phyloP scores from a whole-genome alignment of 2,329 filamentous ascomycete species.

The Lecanosticta acicola region DNA sequence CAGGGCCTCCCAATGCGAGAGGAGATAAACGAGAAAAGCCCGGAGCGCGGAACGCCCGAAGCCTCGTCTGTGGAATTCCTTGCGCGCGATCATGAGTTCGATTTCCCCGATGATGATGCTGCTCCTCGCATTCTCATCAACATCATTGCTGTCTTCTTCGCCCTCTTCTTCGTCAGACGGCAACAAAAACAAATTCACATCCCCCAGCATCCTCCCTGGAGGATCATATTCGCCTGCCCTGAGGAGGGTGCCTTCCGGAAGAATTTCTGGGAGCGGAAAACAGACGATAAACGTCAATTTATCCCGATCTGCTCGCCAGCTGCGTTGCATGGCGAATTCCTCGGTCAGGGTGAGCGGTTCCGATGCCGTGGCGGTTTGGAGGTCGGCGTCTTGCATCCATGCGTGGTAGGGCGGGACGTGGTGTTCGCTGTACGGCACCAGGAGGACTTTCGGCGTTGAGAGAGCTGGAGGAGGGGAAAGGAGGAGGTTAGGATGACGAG shows the following conservation, averaged over 20 bases:
- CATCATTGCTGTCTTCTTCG: constrained; percentile 37
- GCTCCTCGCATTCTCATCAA: constrained; percentile 19
- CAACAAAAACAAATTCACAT: constrained; percentile 65
- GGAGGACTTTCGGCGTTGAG: constrained; percentile 57
- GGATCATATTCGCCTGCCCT: constrained; percentile 48
- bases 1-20: constrained; percentile 49
- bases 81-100: constrained; percentile 77
- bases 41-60: constrained; percentile 61
- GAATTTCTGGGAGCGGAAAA: constrained; percentile 34
- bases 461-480: constrained; percentile 16
- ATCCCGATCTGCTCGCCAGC: constrained; percentile 74
- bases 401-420: constrained; percentile 79
- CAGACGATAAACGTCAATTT: constrained; percentile 93
- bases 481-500: not conserved
- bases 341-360: constrained; percentile 73
- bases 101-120: constrained; percentile 70
- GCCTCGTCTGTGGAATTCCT: constrained; percentile 54
- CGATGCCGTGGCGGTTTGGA: constrained; percentile 80
- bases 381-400: constrained; percentile 86
- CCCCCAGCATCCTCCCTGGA: constrained; percentile 45
- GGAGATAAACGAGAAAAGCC: constrained; percentile 65
- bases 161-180: constrained; percentile 43
- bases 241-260: constrained; percentile 16
- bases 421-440: constrained; percentile 76
- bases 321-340: constrained; percentile 85